These are phyloP conservation scores for Fonsecaea pedrosoi DNA, from an alignment of 2,329 filamentous ascomycete genomes.

Conservation along the genomic window DNA sequence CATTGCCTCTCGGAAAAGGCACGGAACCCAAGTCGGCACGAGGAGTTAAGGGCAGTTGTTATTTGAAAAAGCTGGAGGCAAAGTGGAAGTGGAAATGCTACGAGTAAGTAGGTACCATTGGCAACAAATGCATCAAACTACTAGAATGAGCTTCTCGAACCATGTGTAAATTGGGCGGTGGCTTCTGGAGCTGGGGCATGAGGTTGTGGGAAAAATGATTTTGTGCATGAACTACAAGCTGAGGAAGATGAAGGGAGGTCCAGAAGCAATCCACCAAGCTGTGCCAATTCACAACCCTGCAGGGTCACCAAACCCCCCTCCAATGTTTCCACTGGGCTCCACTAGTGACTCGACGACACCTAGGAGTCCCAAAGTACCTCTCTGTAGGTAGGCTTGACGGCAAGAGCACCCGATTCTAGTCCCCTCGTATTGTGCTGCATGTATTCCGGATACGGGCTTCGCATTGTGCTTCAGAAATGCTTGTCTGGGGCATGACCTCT, in stretches of 20 bases:
- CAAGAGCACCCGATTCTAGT: conserved; percentile 14
- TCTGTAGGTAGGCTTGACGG: conserved; percentile 8
- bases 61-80: conserved; percentile 1
- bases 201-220: conserved; percentile 14
- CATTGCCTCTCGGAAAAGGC: conserved; percentile 13
- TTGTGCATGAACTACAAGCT: conserved; percentile 19
- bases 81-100: background rate
- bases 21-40: conserved; percentile 5
- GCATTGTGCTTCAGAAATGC: background rate
- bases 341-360: conserved; percentile 4
- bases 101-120: background rate
- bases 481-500: background rate
- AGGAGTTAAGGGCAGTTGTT: conserved; percentile 11
- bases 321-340: conserved; percentile 7
- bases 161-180: background rate
- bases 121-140: background rate
- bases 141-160: background rate
- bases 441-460: background rate
- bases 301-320: no score
- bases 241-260: conserved; percentile 13
- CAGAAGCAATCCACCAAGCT: conserved; percentile 20
- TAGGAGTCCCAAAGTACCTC: background rate
- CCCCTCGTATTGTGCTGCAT: background rate
- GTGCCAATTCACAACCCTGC: conserved; percentile 10
- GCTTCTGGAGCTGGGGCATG: background rate